Evolutionary conservation across 352 stramenopile genomes (phyloP), one percentile per base, ranked within the genome.

Genomic region (Pythium rishiriense): DNA sequence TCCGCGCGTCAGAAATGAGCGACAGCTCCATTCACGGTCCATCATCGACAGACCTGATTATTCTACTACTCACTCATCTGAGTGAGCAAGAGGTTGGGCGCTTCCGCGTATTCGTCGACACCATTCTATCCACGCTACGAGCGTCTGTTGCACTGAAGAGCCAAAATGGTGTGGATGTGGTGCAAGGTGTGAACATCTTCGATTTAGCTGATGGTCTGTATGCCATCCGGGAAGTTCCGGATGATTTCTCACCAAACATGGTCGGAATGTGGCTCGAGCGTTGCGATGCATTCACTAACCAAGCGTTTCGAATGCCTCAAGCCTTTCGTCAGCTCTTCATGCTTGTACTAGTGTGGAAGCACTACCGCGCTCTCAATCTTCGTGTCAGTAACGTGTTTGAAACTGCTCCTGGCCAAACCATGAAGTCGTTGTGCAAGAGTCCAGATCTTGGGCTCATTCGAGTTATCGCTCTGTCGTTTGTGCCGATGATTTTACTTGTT

Each of bases 61-160:
- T 51, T 8, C 42, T 70, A 15, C 37, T 70, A 15, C 31, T 64
- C 29, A 48, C 43, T 8, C 53, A 70, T 41, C 26, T 70, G 24
- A 55, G 22, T 48, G 62, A 68, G 22, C 49, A 68, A 39, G 62
- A 68, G 54, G 42, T 68, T 2, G 62, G 62, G 10, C 24, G 62
- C 5, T 68, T 68, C 42, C 52, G 62, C 21, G 17, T 56, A 6
- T 48, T 58, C 21, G 37, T 68, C 11, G 53, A 68, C 6, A 47
- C 33, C 24, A 41, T 45, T 8, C 14, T 68, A 21, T 55, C 46
- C 21, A 43, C 41, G 21, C 29, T 50, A 33, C 29, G 24, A 41
- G 2, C 3, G 8, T 39, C 37, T 47, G 0, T 10, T 37, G 35
- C 15, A 22, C 25, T 61, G 37, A n/a, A 43, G 37, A 8, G 37